Conservation (phyloP, 805 yeast genomes). For the Wickerhamiella australiensis region DNA sequence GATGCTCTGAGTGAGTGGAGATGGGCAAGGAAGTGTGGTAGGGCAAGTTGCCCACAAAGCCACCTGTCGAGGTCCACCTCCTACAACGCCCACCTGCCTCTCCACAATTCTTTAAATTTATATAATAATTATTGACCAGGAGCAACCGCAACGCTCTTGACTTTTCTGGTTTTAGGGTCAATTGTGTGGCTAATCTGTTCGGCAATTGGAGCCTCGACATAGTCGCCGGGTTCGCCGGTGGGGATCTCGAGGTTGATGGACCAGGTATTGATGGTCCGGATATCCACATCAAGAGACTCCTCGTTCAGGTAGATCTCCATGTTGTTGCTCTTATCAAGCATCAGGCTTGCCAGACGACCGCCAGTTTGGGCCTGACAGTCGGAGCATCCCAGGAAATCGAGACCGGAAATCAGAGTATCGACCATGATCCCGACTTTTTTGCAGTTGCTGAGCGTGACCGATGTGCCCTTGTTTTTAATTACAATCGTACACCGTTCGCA, state of each 20-base stretch:
- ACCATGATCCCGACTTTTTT: conserved; percentile 62
- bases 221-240: conserved; percentile 52
- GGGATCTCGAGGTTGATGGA: conserved; percentile 80
- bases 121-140: conserved; percentile 8
- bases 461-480: conserved; percentile 82
- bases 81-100: background rate
- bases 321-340: conserved; percentile 79
- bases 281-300: conserved; percentile 58
- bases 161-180: conserved; percentile 4
- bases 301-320: conserved; percentile 69
- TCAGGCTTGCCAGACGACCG: conserved; percentile 71
- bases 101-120: background rate
- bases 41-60: too few relatives aligned
- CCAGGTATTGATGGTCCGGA: conserved; percentile 76
- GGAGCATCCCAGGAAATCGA: conserved; percentile 72
- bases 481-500: conserved; percentile 64
- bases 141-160: conserved; percentile 11
- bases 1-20: too few relatives aligned
- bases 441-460: conserved; percentile 68
- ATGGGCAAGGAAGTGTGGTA: too few relatives aligned
- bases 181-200: conserved; percentile 80
- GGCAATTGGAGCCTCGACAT: conserved; percentile 71
- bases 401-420: conserved; percentile 75
- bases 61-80: background rate
- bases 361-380: conserved; percentile 77